phyloP scores from a whole-genome alignment of 306 rosid genomes.

The Bauhinia variegata region DNA sequence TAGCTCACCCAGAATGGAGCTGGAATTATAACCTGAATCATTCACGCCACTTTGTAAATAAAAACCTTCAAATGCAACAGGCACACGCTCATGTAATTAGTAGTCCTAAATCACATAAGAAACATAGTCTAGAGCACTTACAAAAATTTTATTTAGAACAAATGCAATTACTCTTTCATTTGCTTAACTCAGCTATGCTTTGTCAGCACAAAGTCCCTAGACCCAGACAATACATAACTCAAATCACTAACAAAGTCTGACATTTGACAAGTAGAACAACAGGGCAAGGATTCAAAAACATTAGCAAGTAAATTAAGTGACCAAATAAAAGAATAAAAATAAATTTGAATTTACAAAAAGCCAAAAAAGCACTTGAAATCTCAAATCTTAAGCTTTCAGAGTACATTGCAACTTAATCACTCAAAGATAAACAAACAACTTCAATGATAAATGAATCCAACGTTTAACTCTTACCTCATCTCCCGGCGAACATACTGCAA shows the following conservation, averaged over 20 bases:
- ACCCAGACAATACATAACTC: not conserved
- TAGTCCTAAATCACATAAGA: conserved; percentile 11
- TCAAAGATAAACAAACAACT: not conserved
- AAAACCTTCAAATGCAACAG: conserved; percentile 1
- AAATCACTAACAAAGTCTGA: not conserved
- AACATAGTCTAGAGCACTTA: not conserved
- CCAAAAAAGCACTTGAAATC: not conserved
- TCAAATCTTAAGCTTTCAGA: not conserved
- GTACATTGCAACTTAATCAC: not conserved
- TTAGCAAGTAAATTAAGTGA: too few relatives aligned
- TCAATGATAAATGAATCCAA: not conserved
- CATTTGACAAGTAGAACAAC: not conserved
- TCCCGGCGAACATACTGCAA: conserved; percentile 90
- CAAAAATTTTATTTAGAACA: too few relatives aligned
- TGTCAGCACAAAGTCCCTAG: not conserved
- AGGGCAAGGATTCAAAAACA: conserved; percentile 13
- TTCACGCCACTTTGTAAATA: conserved; percentile 9
- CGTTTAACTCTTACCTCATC: conserved; percentile 62
- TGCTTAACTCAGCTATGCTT: not conserved
- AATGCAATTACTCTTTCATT: conserved; percentile 15
- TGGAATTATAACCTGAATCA: conserved; percentile 85
- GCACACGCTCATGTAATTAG: conserved; percentile 5
- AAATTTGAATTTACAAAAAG: not conserved
- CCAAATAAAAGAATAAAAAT: not conserved
- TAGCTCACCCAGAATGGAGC: conserved; percentile 98